Evolutionary conservation across 768 basidiomycete species (phyloP).

Genomic region (Amanita muscaria): DNA sequence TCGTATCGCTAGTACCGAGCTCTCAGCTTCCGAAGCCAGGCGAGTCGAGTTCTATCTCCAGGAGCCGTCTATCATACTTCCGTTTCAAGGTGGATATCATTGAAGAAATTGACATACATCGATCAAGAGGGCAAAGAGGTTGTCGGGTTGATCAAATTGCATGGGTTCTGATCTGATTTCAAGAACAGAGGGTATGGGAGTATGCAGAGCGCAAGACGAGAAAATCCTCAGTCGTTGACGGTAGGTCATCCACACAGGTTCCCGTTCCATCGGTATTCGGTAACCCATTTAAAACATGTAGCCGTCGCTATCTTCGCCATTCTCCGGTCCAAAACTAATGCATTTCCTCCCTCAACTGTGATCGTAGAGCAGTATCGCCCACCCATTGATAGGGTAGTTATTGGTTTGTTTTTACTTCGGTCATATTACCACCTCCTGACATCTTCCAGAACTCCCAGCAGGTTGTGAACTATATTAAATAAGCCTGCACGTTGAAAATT

Average conservation of each 20-base stretch:
- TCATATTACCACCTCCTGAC: not conserved
- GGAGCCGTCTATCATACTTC: not conserved
- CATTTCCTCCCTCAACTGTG: constrained; percentile 70
- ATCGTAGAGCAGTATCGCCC: constrained; percentile 92
- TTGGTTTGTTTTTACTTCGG: constrained; percentile 39
- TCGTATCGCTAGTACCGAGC: not conserved
- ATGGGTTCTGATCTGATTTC: constrained; percentile 3
- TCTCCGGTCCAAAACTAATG: constrained; percentile 62
- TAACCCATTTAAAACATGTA: constrained; percentile 18
- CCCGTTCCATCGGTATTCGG: not conserved
- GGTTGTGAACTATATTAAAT: constrained; percentile 16
- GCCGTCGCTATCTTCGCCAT: constrained; percentile 83
- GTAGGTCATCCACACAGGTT: constrained; percentile 30
- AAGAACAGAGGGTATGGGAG: constrained; percentile 74
- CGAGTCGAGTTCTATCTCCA: not conserved
- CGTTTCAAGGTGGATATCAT: constrained; percentile 63
- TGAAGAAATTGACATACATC: constrained; percentile 73
- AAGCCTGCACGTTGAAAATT: not conserved
- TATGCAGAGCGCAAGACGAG: constrained; percentile 78
- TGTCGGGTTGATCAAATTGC: constrained; percentile 1
- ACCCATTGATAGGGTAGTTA: constrained; percentile 65
- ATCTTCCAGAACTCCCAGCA: constrained; percentile 30
- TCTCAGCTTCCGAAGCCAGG: constrained; percentile 4
- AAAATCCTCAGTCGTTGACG: constrained; percentile 71
- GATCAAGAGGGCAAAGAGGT: constrained; percentile 77